Evolutionary conservation across 2,329 filamentous ascomycete species (phyloP).

Genomic region (Colletotrichum brevisporum): DNA sequence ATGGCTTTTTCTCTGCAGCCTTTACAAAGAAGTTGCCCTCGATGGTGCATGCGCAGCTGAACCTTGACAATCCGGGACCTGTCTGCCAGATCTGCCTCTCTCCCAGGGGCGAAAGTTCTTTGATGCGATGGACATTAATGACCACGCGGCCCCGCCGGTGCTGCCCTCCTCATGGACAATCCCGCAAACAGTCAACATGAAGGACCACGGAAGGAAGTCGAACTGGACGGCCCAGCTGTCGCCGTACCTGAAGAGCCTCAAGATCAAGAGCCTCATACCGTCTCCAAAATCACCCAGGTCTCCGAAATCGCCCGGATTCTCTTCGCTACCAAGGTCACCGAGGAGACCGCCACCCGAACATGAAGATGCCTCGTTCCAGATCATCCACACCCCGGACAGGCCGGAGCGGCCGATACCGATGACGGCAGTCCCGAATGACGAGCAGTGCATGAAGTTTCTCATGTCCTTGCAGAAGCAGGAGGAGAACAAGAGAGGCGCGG

Average conservation of each 20-base stretch:
- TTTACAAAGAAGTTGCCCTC: slow-evolving; percentile 40
- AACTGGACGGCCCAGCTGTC: slow-evolving; percentile 36
- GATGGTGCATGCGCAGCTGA: slow-evolving; percentile 36
- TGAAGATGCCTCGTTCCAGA: slow-evolving; percentile 31
- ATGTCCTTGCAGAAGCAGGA: slow-evolving; percentile 38
- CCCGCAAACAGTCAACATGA: slow-evolving; percentile 38
- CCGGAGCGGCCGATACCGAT: slow-evolving; percentile 36
- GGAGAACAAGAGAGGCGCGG: slow-evolving; percentile 24
- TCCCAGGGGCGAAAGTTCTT: slow-evolving; percentile 7
- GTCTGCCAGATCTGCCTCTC: not conserved
- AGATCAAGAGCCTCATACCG: slow-evolving; percentile 29
- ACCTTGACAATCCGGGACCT: slow-evolving; percentile 20
- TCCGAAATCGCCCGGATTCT: slow-evolving; percentile 14
- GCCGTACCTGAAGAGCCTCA: slow-evolving; percentile 32
- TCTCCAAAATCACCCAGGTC: slow-evolving; percentile 28
- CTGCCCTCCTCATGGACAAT: slow-evolving; percentile 33
- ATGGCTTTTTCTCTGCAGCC: slow-evolving; percentile 30
- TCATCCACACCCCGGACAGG: slow-evolving; percentile 39
- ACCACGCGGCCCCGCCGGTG: slow-evolving; percentile 29
- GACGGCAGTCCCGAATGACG: slow-evolving; percentile 39
- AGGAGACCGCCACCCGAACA: not conserved
- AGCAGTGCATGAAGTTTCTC: slow-evolving; percentile 41
- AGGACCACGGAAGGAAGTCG: slow-evolving; percentile 35
- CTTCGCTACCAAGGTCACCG: not conserved
- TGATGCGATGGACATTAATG: slow-evolving; percentile 38